These are phyloP conservation scores for Heterobasidion parviporum DNA, from an alignment of 1,284 basidiomycete species.

Conservation along the genomic window DNA sequence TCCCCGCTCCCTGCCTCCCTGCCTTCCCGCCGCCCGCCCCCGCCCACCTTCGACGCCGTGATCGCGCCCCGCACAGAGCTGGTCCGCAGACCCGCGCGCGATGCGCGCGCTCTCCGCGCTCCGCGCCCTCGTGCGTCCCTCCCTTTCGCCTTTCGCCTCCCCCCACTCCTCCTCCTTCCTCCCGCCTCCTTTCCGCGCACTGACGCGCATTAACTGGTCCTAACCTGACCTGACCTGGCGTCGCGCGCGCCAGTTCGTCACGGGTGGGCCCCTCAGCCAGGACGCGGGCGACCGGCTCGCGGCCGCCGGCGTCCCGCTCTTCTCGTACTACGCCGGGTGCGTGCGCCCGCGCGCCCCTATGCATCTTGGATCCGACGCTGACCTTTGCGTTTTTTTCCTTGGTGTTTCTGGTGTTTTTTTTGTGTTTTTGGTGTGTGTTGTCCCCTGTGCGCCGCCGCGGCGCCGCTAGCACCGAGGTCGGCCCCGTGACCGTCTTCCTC, in stretches of 20 bases:
- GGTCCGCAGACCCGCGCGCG: background rate
- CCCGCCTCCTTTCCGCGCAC: slow-evolving; percentile 8
- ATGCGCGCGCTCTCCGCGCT: background rate
- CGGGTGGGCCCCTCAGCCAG: slow-evolving; percentile 13
- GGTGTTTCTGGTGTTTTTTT: background rate
- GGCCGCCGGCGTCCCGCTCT: slow-evolving; percentile 6
- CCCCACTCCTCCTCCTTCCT: slow-evolving; percentile 2
- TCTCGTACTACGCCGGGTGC: slow-evolving; percentile 11
- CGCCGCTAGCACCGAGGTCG: slow-evolving; percentile 2
- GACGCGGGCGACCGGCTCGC: slow-evolving; percentile 10
- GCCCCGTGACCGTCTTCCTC: background rate
- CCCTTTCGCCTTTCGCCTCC: background rate
- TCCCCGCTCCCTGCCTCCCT: too few relatives aligned
- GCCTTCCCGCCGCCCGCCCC: too few relatives aligned
- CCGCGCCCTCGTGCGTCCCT: background rate
- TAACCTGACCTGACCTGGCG: too few relatives aligned
- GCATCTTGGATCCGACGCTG: background rate
- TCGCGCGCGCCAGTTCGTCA: slow-evolving; percentile 12
- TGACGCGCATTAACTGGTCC: too few relatives aligned
- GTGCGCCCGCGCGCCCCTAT: background rate
- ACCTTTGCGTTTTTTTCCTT: background rate
- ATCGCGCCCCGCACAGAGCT: background rate
- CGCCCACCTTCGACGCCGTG: too few relatives aligned
- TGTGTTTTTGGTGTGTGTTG: background rate
- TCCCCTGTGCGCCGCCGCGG: too few relatives aligned